phyloP scores from a whole-genome alignment of 2,329 filamentous ascomycete genomes.

The Cytospora chrysosperma region DNA sequence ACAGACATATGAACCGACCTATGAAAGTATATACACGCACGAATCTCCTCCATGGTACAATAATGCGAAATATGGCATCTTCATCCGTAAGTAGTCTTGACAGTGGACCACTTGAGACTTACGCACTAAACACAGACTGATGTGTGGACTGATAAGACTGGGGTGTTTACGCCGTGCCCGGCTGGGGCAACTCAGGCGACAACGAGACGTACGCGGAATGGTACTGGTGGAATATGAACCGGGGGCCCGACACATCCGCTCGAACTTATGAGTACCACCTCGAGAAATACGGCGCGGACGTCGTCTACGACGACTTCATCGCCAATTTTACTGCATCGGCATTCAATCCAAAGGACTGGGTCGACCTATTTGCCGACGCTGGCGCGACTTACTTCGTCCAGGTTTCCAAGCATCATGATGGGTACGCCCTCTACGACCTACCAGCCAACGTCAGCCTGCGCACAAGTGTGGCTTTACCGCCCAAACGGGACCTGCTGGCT shows the following conservation, averaged over 20 bases:
- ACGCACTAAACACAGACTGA: not conserved
- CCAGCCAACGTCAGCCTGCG: conserved; percentile 40
- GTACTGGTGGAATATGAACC: conserved; percentile 24
- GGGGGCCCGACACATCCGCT: conserved; percentile 17
- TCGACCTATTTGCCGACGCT: conserved; percentile 38
- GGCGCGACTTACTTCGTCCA: conserved; percentile 37
- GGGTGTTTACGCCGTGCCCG: conserved; percentile 55
- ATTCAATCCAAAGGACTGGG: conserved; percentile 31
- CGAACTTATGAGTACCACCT: conserved; percentile 28
- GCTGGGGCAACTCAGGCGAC: conserved; percentile 48
- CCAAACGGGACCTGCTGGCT: conserved; percentile 41
- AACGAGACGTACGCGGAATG: conserved; percentile 44
- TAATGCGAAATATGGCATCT: conserved; percentile 57
- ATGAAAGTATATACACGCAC: conserved; percentile 38
- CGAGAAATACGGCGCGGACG: conserved; percentile 22
- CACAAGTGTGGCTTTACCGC: conserved; percentile 39
- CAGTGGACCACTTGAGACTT: not conserved
- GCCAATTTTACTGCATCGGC: conserved; percentile 29
- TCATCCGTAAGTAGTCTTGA: conserved; percentile 40
- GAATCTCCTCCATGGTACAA: conserved; percentile 54
- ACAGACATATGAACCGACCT: conserved; percentile 17
- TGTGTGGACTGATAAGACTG: conserved; percentile 38
- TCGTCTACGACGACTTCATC: conserved; percentile 36
- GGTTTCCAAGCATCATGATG: conserved; percentile 47
- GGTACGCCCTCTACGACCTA: conserved; percentile 45